Evolutionary conservation across 2,329 filamentous ascomycete species (phyloP).

Genomic region (Annulohypoxylon truncatum): DNA sequence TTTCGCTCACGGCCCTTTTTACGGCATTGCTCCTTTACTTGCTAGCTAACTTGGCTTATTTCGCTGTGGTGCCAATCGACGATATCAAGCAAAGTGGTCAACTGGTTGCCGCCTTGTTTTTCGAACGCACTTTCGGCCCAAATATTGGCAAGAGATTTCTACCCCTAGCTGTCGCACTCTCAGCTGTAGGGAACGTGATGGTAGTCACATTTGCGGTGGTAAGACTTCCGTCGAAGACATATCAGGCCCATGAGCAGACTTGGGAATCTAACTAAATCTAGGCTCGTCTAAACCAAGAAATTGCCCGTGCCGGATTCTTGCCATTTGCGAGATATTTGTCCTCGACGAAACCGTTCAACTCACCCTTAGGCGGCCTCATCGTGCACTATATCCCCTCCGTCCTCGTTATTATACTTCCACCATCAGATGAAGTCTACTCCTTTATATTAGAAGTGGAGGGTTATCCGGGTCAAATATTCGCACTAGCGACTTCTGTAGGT

Average conservation of each 20-base stretch:
- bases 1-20: slow-evolving; percentile 68
- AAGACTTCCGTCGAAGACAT: slow-evolving; percentile 45
- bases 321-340: slow-evolving; percentile 71
- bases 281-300: slow-evolving; percentile 77
- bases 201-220: slow-evolving; percentile 76
- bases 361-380: slow-evolving; percentile 74
- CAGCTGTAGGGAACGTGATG: slow-evolving; percentile 78
- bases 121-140: slow-evolving; percentile 71
- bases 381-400: slow-evolving; percentile 76
- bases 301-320: slow-evolving; percentile 77
- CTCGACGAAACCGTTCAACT: slow-evolving; percentile 73
- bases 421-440: slow-evolving; percentile 74
- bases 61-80: slow-evolving; percentile 73
- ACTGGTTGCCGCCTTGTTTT: slow-evolving; percentile 75
- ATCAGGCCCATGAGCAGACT: neutral
- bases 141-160: slow-evolving; percentile 68
- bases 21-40: slow-evolving; percentile 74
- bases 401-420: slow-evolving; percentile 73
- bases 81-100: slow-evolving; percentile 75
- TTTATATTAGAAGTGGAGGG: slow-evolving; percentile 80
- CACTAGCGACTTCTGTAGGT: slow-evolving; percentile 67
- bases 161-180: slow-evolving; percentile 73
- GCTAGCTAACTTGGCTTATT: slow-evolving; percentile 72
- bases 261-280: slow-evolving; percentile 49
- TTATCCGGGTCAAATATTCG: slow-evolving; percentile 72